Percentiles rank a stretch among this genome's conserved stretches.
Conservation (phyloP, 2,329 filamentous ascomycete genomes). For the Trichoderma sp. region DNA sequence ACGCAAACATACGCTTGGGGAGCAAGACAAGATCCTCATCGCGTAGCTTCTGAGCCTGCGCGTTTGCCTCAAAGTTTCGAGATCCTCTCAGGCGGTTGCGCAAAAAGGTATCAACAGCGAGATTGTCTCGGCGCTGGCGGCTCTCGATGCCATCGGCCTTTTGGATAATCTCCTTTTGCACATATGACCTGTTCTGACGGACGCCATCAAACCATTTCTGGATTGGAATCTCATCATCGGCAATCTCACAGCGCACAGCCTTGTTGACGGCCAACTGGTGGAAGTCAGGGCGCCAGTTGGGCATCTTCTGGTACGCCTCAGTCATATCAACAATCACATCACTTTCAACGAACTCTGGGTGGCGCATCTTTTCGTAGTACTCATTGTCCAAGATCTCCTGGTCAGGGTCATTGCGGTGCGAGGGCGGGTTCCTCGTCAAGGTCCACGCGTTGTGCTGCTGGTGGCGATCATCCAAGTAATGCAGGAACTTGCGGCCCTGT, state of each 20-base stretch:
- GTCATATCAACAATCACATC: conserved; percentile 48
- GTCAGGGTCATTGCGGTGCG: conserved; percentile 33
- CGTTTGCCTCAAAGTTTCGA: conserved; percentile 38
- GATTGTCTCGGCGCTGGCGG: conserved; percentile 42
- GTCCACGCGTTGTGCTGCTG: conserved; percentile 48
- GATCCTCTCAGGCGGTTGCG: conserved; percentile 40
- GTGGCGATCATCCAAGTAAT: conserved; percentile 41
- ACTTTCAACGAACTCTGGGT: conserved; percentile 45
- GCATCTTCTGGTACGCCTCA: conserved; percentile 44
- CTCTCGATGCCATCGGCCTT: conserved; percentile 40
- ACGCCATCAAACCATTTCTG: conserved; percentile 42
- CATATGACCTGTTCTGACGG: conserved; percentile 37
- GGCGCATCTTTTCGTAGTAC: conserved; percentile 39
- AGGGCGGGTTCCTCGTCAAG: conserved; percentile 41
- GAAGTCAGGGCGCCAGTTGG: conserved; percentile 41
- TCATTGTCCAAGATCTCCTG: conserved; percentile 38
- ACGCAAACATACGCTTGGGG: conserved; percentile 46
- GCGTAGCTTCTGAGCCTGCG: conserved; percentile 33
- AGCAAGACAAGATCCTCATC: conserved; percentile 39
- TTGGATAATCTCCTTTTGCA: conserved; percentile 41
- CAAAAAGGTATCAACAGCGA: conserved; percentile 40
- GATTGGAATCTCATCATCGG: conserved; percentile 42
- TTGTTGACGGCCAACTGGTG: conserved; percentile 37
- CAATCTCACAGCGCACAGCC: conserved; percentile 35
- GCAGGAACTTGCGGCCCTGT: conserved; percentile 39